Base-by-base conservation (phyloP, 2,329 filamentous ascomycete genomes). In the Neocatenulostroma microsporum region DNA sequence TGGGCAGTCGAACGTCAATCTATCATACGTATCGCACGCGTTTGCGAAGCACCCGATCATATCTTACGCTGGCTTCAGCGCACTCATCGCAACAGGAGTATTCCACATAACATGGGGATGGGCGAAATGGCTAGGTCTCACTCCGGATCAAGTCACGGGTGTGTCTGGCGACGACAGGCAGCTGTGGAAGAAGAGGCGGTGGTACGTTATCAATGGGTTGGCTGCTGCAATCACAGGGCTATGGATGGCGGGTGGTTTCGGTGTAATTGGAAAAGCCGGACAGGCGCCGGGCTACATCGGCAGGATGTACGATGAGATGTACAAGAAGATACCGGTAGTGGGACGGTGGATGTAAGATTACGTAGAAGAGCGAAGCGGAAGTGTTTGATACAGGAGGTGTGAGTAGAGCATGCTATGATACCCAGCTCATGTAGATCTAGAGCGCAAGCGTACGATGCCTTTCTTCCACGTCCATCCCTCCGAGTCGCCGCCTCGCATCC, bases 51-150 rank as follows among this genome's bases (percentile, higher is more conserved):
- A 84, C 51, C 78, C 80, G 0, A 47, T 70, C 2, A 58, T 81
- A 7, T 76, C 82, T n/a, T 82, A 78, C 57, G 49, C 72, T 1
- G 80, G 82, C 1, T 94, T 93, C 58, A 53, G 67, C 1, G 71
- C 78, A 2, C 67, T 95, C 32, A 66, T 94, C 5, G 67, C 66
- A 12, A 62, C 80, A 0, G 82, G 78, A 0, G 78, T 75, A 17
- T 84, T 79, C 41, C 88, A 95, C 64, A 78, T 88, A 58, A 75
- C 84, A 6, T 93, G 86, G 76, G 88, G 88, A 2, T 76, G 78
- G 63, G 84, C 85, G n/a, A 82, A 77, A 60, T 95, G 85, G 83
- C 64, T 88, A 41, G 78, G 78, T 0, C 67, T 74, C 30, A 70
- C 78, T 34, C 80, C 81, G 14, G 68, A 70, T 2, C 45, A 72